Evolutionary conservation across 2,329 filamentous ascomycete genomes (phyloP), one percentile per base, ranked within the genome.

Genomic region (Diaporthe ilicicola): DNA sequence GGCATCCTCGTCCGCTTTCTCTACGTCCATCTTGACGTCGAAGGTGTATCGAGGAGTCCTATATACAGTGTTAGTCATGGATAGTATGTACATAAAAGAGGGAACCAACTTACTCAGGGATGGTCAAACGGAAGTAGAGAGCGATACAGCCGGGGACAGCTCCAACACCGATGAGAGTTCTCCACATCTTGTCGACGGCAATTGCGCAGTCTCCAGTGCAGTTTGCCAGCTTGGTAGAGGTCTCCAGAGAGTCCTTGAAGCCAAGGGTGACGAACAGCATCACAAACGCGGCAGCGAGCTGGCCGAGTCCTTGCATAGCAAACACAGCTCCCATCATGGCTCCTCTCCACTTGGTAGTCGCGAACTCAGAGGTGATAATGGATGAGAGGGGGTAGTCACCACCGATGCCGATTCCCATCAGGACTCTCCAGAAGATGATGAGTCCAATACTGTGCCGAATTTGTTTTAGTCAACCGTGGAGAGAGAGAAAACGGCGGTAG

Each of bases 181-280:
- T 89, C 93, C 93, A 96, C 92, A 95, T 95, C 86, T 94, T 94
- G 84, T 96, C 93, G 7, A 95, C 92, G 8, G 91, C 91, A n/a
- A 89, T 76, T 62, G 84, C 83, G 77, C 92, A 94, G 70, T 85
- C 87, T 32, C 88, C 91, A 29, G 84, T 84, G 76, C 94, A 96
- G 56, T 84, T 80, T 34, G 83, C 83, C 5, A 87, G 84, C 6
- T 82, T 83, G 34, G 83, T 78, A 17, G 89, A 87, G 1, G 82
- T 81, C 62, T 84, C 76, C 0, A 94, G 86, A 6, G 89, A 88
- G 19, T 87, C 82, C 81, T 90, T 92, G 85, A 94, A 94, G 59
- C 91, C 91, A 17, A 90, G 83, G 0, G 91, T 92, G 70, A 93
- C 88, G 76, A 95, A 93, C 56, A 96, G 84, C 79, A 93, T 92